Evolutionary conservation across 176 grass and related monocot genomes (phyloP).

Genomic region (Microstegium vimineum): DNA sequence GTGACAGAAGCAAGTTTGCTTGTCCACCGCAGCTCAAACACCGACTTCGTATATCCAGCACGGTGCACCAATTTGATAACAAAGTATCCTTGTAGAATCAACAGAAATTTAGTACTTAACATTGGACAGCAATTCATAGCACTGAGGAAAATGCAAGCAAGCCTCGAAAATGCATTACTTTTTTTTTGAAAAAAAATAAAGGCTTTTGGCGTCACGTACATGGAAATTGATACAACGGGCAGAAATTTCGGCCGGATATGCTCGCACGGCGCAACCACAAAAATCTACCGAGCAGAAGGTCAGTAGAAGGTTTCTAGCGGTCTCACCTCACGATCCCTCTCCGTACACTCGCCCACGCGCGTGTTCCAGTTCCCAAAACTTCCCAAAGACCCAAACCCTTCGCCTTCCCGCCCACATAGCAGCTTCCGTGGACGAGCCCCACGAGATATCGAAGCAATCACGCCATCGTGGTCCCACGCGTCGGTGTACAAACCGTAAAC

Average conservation of each 20-base stretch:
- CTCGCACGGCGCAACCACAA: neutral
- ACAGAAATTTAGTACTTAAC: neutral
- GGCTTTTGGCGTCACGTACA: no score
- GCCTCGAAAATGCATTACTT: no score
- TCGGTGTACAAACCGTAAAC: fast-evolving
- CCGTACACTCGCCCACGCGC: no score
- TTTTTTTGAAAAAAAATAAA: no score
- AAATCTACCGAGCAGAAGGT: neutral
- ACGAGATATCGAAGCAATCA: neutral
- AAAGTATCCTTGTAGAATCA: neutral
- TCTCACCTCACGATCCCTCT: neutral
- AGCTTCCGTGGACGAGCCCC: neutral
- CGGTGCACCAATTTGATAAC: neutral
- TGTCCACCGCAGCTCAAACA: neutral
- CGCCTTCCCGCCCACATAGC: slow-evolving; percentile 22
- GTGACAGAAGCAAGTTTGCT: neutral
- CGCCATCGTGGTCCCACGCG: neutral
- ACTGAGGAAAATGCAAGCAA: no score
- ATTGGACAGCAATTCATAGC: neutral
- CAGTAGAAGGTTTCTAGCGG: neutral
- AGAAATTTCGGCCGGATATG: neutral
- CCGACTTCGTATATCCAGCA: neutral
- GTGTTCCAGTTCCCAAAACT: neutral
- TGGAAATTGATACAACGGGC: neutral
- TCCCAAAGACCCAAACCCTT: neutral